Evolutionary conservation across 2,329 filamentous ascomycete species (phyloP).

Genomic region (Neonectria sp.): DNA sequence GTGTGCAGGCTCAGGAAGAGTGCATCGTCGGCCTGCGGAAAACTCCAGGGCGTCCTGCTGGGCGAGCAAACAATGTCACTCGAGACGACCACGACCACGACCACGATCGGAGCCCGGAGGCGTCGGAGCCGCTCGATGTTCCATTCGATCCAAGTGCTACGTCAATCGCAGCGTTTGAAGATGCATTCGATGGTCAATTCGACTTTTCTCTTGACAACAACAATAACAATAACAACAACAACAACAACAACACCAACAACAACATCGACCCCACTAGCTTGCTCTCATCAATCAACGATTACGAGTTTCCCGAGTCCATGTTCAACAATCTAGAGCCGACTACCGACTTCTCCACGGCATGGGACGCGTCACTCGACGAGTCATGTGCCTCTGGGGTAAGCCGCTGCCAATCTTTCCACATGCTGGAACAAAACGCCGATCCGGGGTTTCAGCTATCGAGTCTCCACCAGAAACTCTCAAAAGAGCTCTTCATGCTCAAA

Average conservation of each 20-base stretch:
- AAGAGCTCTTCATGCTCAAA: conserved; percentile 4
- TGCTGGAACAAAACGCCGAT: conserved; percentile 2
- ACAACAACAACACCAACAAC: background rate
- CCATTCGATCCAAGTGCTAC: background rate
- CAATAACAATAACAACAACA: background rate
- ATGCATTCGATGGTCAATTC: background rate
- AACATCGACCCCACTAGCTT: background rate
- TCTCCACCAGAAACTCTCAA: background rate
- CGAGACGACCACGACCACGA: background rate
- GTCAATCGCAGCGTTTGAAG: conserved; percentile 2
- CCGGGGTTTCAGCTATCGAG: background rate
- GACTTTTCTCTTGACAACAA: background rate
- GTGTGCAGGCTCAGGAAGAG: background rate
- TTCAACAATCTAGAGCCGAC: background rate
- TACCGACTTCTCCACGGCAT: background rate
- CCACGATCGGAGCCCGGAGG: background rate
- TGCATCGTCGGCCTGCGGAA: background rate
- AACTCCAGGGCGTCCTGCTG: background rate
- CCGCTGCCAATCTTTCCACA: background rate
- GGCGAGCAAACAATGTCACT: background rate
- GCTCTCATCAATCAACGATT: background rate
- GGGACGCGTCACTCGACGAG: background rate
- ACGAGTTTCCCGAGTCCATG: background rate
- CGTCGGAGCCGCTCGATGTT: background rate
- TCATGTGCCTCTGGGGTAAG: background rate